phyloP scores from a whole-genome alignment of 164 flowering plant species.

The Warburgia ugandensis region DNA sequence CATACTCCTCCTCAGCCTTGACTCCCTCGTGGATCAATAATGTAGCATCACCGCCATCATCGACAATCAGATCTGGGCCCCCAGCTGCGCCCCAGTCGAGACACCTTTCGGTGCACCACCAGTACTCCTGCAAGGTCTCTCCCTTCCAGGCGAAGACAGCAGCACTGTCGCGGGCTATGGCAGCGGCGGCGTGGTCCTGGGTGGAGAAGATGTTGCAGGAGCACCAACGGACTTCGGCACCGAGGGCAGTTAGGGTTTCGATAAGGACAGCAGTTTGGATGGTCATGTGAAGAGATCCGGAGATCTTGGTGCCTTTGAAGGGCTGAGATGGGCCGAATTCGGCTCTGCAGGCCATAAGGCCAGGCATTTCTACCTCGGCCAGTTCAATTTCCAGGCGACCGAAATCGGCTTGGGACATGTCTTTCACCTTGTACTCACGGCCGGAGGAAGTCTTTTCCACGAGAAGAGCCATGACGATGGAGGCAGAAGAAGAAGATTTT shows the following conservation, averaged over 20 bases:
- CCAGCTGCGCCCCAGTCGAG: constrained; percentile 32
- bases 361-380: constrained; percentile 27
- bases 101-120: constrained; percentile 34
- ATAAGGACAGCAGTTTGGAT: constrained; percentile 29
- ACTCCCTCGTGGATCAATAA: constrained; percentile 25
- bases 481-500: not conserved
- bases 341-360: constrained; percentile 21
- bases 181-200: constrained; percentile 25
- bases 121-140: constrained; percentile 28
- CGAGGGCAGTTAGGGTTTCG: constrained; percentile 29
- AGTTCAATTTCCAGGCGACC: constrained; percentile 24
- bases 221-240: constrained; percentile 32
- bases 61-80: constrained; percentile 29
- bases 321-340: constrained; percentile 26
- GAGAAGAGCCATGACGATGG: constrained; percentile 13
- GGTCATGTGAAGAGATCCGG: constrained; percentile 32
- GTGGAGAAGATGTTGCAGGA: constrained; percentile 32
- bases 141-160: constrained; percentile 28
- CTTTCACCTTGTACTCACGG: constrained; percentile 26
- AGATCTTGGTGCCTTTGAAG: constrained; percentile 21
- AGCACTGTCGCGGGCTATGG: constrained; percentile 30
- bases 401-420: constrained; percentile 27
- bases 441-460: constrained; percentile 24
- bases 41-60: constrained; percentile 29
- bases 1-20: constrained; percentile 29